These are phyloP conservation scores for Pichia californica DNA, from an alignment of 805 yeast genomes.

Conservation along the genomic window DNA sequence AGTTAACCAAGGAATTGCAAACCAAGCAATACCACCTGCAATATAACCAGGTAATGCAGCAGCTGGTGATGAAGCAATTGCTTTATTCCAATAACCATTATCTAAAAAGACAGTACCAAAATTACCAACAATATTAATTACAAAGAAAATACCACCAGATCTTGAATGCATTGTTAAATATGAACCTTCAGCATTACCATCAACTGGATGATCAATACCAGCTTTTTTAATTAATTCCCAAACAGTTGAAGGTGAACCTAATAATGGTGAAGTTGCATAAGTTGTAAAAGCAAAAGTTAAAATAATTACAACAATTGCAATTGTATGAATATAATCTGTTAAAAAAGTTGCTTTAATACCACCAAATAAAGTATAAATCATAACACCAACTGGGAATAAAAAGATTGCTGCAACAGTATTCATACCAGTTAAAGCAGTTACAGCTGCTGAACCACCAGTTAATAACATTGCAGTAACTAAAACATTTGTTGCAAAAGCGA, in stretches of 20 bases:
- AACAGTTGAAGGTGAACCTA: constrained; percentile 80
- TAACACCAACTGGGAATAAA: constrained; percentile 74
- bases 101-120: constrained; percentile 86
- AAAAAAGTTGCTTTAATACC: constrained; percentile 79
- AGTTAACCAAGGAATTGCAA: constrained; percentile 77
- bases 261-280: constrained; percentile 56
- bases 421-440: constrained; percentile 72
- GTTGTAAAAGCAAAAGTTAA: constrained; percentile 76
- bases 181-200: constrained; percentile 80
- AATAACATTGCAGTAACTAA: constrained; percentile 89
- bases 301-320: constrained; percentile 70
- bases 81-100: constrained; percentile 85
- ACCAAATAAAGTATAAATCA: constrained; percentile 69
- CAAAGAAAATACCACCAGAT: constrained; percentile 84
- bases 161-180: constrained; percentile 82
- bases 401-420: constrained; percentile 75
- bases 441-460: constrained; percentile 85
- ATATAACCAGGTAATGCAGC: constrained; percentile 85
- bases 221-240: constrained; percentile 65
- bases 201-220: constrained; percentile 56
- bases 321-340: constrained; percentile 77
- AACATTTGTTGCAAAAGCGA: constrained; percentile 82
- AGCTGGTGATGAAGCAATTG: constrained; percentile 70
- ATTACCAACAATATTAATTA: constrained; percentile 82
- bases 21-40: constrained; percentile 86